Evolutionary conservation across 2,329 filamentous ascomycete species (phyloP).

Genomic region (Ophiostoma triangulosporum): DNA sequence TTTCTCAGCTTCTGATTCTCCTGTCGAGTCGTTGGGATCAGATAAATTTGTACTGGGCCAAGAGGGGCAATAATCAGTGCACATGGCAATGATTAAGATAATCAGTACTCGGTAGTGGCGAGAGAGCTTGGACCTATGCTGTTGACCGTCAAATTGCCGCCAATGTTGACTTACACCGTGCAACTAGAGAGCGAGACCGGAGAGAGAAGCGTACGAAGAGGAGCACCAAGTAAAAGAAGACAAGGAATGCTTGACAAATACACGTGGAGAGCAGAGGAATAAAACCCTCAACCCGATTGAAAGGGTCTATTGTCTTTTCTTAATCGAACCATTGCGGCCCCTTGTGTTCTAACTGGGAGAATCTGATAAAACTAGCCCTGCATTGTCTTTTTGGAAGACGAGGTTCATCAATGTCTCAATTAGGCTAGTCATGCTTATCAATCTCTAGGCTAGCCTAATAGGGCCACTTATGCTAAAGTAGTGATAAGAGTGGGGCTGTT

Average conservation of each 20-base stretch:
- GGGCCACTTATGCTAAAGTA: too few species aligned
- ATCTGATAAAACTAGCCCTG: constrained; percentile 1
- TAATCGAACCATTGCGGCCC: background rate
- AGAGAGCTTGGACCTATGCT: background rate
- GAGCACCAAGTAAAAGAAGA: background rate
- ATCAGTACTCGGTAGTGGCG: background rate
- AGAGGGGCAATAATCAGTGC: background rate
- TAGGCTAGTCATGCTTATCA: too few species aligned
- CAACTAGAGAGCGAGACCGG: background rate
- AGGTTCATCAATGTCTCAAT: too few species aligned
- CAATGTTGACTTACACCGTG: background rate
- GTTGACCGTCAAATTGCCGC: too few species aligned
- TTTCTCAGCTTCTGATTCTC: background rate
- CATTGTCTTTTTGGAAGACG: background rate
- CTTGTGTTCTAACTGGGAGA: background rate
- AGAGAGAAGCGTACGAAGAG: background rate
- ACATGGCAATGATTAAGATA: background rate
- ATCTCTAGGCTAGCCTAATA: too few species aligned
- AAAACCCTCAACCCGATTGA: background rate
- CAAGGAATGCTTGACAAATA: too few species aligned
- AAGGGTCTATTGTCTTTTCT: background rate
- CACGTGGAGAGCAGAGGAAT: background rate
- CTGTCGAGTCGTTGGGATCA: background rate
- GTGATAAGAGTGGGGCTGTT: too few species aligned
- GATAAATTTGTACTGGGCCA: background rate